Conservation (phyloP, 805 yeast genomes). For the Pichia eremophila region DNA sequence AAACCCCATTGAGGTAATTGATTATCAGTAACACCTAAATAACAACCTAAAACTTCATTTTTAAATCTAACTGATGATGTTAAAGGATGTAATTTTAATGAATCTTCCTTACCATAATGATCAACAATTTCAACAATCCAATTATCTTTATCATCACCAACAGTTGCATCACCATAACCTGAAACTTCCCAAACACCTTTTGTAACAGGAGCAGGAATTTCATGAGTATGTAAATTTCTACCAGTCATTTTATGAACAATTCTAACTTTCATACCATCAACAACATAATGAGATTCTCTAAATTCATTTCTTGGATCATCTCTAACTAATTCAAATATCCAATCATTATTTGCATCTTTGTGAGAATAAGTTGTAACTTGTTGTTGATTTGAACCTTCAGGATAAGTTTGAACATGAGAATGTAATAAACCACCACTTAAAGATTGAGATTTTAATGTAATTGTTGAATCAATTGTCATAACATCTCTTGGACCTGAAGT, state of each 20-base stretch:
- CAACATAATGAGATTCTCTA: constrained; percentile 31
- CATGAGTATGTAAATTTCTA: constrained; percentile 76
- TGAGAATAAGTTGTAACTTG: constrained; percentile 95
- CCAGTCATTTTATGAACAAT: constrained; percentile 62
- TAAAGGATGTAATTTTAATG: constrained; percentile 55
- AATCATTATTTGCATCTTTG: constrained; percentile 79
- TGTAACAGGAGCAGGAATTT: constrained; percentile 65
- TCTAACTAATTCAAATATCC: constrained; percentile 59
- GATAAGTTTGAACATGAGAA: constrained; percentile 77
- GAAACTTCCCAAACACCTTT: constrained; percentile 71
- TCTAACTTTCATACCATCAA: constrained; percentile 61
- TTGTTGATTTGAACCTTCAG: constrained; percentile 89
- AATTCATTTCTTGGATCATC: constrained; percentile 28
- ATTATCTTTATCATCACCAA: constrained; percentile 78
- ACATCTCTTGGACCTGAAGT: constrained; percentile 60
- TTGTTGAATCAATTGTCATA: constrained; percentile 39
- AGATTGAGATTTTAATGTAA: constrained; percentile 63
- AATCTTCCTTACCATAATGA: constrained; percentile 46
- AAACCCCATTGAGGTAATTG: constrained; percentile 77
- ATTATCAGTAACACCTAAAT: constrained; percentile 64
- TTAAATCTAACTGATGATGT: constrained; percentile 64
- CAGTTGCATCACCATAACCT: constrained; percentile 64
- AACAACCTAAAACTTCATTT: constrained; percentile 59
- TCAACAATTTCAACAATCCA: constrained; percentile 82
- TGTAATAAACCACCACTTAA: constrained; percentile 71